phyloP scores from a whole-genome alignment of 768 basidiomycete species.

The Myochromella boudieri region DNA sequence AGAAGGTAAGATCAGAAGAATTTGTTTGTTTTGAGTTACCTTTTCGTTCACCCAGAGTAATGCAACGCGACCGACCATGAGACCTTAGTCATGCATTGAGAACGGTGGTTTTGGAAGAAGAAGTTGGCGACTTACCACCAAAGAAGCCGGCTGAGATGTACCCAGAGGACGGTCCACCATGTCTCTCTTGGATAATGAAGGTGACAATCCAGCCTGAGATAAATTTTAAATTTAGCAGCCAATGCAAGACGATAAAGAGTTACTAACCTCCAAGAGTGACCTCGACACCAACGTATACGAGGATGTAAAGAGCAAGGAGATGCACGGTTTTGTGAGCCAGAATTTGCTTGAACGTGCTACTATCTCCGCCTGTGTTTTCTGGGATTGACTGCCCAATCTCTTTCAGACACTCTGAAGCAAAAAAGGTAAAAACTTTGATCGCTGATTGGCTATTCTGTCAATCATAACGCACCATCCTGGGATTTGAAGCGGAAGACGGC shows the following conservation, averaged over 20 bases:
- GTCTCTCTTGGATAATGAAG: conserved; percentile 39
- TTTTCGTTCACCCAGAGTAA: conserved; percentile 57
- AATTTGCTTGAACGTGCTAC: conserved; percentile 45
- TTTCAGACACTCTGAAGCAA: neutral
- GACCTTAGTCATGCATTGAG: conserved; percentile 33
- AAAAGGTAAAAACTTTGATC: neutral
- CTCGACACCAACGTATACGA: conserved; percentile 72
- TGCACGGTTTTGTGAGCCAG: conserved; percentile 54
- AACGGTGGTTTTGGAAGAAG: neutral
- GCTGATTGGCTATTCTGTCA: neutral
- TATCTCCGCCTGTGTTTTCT: neutral
- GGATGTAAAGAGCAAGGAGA: conserved; percentile 58
- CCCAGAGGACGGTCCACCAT: conserved; percentile 35
- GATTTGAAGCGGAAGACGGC: conserved; percentile 65
- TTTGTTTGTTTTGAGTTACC: conserved; percentile 25
- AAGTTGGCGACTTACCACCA: conserved; percentile 8
- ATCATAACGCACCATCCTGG: conserved; percentile 55
- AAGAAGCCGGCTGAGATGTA: conserved; percentile 29
- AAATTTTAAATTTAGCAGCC: neutral
- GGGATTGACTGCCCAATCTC: neutral
- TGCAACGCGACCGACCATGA: conserved; percentile 54
- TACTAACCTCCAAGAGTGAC: conserved; percentile 51
- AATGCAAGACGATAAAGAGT: neutral
- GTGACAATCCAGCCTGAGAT: conserved; percentile 69
- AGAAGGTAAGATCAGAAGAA: neutral